Percentiles rank a stretch among this genome's conserved stretches.
These are phyloP conservation scores for Amanita rubescens DNA, from an alignment of 768 basidiomycete species.

Conservation along the genomic window DNA sequence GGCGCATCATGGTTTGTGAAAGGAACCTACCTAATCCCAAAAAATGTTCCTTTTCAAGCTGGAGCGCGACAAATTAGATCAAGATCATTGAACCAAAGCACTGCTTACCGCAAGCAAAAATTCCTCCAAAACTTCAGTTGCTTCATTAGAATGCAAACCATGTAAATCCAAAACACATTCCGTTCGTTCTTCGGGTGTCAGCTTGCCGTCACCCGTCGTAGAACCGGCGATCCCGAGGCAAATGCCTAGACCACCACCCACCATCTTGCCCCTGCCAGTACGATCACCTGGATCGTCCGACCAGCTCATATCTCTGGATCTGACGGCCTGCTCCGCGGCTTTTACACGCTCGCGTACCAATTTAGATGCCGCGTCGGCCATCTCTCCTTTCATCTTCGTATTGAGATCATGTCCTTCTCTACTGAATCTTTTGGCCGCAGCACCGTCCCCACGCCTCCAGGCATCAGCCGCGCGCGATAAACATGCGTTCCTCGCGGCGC, in stretches of 20 bases:
- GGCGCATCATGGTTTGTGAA: neutral
- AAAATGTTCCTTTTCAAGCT: conserved; percentile 86
- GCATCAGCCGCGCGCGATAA: conserved; percentile 93
- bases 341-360: conserved; percentile 79
- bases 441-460: conserved; percentile 93
- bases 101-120: conserved; percentile 78
- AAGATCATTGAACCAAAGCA: conserved; percentile 4
- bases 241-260: conserved; percentile 81
- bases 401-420: conserved; percentile 93
- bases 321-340: conserved; percentile 70
- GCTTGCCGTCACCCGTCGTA: conserved; percentile 43
- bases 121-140: conserved; percentile 82
- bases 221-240: conserved; percentile 76
- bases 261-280: conserved; percentile 59
- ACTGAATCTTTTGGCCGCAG: conserved; percentile 90
- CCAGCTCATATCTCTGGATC: conserved; percentile 62
- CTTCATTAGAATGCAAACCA: conserved; percentile 90
- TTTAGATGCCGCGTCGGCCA: conserved; percentile 74
- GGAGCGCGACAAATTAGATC: conserved; percentile 6
- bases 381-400: conserved; percentile 82
- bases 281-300: conserved; percentile 83
- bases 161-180: conserved; percentile 88
- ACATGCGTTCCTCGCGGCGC: conserved; percentile 90
- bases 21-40: conserved; percentile 66
- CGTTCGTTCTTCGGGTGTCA: conserved; percentile 81